phyloP scores from a whole-genome alignment of 148 eudicot species.

The Chenopodium berlandieri region DNA sequence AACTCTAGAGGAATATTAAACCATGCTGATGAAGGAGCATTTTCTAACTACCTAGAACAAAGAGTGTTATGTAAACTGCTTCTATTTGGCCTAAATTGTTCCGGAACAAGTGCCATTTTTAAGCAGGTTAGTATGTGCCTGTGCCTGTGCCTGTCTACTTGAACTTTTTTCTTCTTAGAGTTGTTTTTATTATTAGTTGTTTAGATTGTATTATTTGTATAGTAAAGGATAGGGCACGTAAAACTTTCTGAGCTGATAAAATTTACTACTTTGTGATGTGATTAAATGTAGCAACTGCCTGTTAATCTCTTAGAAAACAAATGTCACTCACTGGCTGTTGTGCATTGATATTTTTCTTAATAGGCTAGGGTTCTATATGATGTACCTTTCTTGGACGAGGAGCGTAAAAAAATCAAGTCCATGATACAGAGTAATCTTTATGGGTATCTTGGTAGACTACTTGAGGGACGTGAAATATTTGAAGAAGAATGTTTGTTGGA shows the following conservation, averaged over 20 bases:
- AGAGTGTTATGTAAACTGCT: slow-evolving; percentile 47
- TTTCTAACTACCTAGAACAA: slow-evolving; percentile 26
- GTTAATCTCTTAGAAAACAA: neutral
- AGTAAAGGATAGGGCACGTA: neutral
- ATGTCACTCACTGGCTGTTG: neutral
- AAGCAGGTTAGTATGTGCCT: slow-evolving; percentile 64
- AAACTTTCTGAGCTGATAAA: neutral
- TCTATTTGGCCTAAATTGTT: slow-evolving; percentile 65
- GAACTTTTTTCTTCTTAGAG: neutral
- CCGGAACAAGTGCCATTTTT: slow-evolving; percentile 80
- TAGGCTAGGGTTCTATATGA: slow-evolving; percentile 72
- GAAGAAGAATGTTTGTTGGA: slow-evolving; percentile 53
- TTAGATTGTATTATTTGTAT: neutral
- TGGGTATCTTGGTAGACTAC: slow-evolving; percentile 60
- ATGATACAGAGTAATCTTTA: slow-evolving; percentile 70
- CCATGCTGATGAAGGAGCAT: slow-evolving; percentile 22
- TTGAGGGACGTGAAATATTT: slow-evolving; percentile 69
- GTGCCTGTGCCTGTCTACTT: neutral
- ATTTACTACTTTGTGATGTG: neutral
- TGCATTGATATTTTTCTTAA: slow-evolving; percentile 11
- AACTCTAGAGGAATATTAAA: slow-evolving; percentile 28
- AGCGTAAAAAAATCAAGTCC: slow-evolving; percentile 55
- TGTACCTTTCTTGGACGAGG: slow-evolving; percentile 68
- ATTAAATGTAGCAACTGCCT: neutral
- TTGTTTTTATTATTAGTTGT: neutral